A percentile compares a stretch with the other conserved stretches of the same genome.
Evolutionary conservation across 140 eudicot species (phyloP).

Genomic region (Oenanthe javanica): DNA sequence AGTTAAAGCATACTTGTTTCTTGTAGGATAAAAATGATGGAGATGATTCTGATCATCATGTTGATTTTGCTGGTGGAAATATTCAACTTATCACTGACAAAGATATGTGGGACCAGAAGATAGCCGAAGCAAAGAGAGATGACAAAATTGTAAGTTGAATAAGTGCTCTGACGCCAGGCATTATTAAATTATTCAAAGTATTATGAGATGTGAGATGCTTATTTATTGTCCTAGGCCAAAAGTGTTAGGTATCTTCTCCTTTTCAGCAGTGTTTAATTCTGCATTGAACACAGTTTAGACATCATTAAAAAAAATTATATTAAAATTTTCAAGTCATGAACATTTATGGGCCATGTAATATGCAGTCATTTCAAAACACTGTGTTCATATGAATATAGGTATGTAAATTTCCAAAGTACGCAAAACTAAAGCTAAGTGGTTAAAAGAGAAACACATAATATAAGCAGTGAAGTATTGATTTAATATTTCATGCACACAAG

Average conservation of each 20-base stretch:
- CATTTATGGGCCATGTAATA: neutral
- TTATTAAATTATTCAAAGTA: neutral
- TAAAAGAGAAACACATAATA: neutral
- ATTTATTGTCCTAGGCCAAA: neutral
- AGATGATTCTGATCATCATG: constrained; percentile 58
- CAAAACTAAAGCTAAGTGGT: neutral
- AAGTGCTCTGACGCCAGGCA: neutral
- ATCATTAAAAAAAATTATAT: neutral
- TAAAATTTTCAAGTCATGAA: neutral
- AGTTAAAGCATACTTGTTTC: constrained; percentile 8
- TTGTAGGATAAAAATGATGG: constrained; percentile 41
- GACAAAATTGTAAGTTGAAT: constrained; percentile 61
- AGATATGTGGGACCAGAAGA: constrained; percentile 79
- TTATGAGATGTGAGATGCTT: neutral
- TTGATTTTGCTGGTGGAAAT: constrained; percentile 80
- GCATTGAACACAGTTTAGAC: neutral
- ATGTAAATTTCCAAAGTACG: neutral
- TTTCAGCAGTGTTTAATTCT: neutral
- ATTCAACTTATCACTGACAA: constrained; percentile 71
- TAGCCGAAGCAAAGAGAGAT: constrained; percentile 65
- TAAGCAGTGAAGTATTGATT: neutral
- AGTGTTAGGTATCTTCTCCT: neutral
- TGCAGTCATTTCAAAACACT: neutral
- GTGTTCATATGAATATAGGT: neutral
- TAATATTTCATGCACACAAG: neutral